A percentile compares a stretch with the other conserved stretches of the same genome.
Evolutionary conservation across 371 early-diverging fungal genomes (phyloP).

Genomic region (Fennellomyces sp.): DNA sequence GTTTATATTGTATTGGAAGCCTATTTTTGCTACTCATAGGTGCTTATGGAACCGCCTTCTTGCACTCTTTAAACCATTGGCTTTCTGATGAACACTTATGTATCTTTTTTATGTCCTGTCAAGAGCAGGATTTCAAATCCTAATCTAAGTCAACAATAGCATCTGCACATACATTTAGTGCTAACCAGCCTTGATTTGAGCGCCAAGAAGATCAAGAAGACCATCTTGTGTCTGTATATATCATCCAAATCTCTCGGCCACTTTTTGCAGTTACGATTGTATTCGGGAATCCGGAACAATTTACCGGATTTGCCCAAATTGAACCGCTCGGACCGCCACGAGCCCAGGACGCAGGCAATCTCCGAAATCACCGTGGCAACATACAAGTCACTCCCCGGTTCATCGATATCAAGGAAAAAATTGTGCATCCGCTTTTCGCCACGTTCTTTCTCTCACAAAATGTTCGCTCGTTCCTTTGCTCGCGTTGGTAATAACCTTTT

Average conservation of each 20-base stretch:
- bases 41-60: no score
- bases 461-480: slow-evolving; percentile 47
- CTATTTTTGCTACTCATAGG: no score
- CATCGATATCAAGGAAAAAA: slow-evolving; percentile 1
- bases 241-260: neutral
- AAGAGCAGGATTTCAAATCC: no score
- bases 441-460: slow-evolving; percentile 20
- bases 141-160: neutral
- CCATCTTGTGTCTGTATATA: no score
- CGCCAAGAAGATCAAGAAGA: no score
- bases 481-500: slow-evolving; percentile 33
- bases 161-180: neutral
- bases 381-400: neutral
- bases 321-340: neutral
- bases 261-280: neutral
- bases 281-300: neutral
- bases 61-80: no score
- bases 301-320: neutral
- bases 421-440: neutral
- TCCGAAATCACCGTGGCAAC: neutral
- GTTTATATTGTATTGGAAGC: no score
- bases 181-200: no score
- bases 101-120: no score
- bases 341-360: neutral
- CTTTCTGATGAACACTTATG: neutral